Conservation (phyloP, 2,329 filamentous ascomycete genomes). For the Colletotrichum orbiculare region DNA sequence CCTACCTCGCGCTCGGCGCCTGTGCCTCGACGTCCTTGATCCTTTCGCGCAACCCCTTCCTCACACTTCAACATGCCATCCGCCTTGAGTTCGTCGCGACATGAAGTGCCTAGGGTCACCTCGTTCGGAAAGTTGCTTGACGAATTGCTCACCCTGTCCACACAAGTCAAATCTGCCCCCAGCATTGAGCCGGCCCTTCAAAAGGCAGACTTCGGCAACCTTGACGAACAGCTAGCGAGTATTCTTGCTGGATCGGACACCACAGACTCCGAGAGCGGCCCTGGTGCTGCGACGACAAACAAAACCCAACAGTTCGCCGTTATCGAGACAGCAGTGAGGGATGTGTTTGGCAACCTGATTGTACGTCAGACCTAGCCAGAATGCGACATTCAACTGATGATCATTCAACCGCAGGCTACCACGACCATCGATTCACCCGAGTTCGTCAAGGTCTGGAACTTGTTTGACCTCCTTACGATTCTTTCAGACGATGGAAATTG, state of each 20-base stretch:
- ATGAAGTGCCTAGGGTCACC: constrained; percentile 64
- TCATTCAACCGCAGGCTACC: constrained; percentile 64
- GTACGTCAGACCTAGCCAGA: constrained; percentile 60
- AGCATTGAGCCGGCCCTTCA: constrained; percentile 80
- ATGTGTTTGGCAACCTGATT: constrained; percentile 82
- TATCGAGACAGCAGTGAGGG: constrained; percentile 85
- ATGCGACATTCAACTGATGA: constrained; percentile 16
- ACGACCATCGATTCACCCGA: constrained; percentile 80
- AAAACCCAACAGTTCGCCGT: constrained; percentile 70
- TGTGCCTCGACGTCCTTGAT: too few relatives aligned
- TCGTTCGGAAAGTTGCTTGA: constrained; percentile 65
- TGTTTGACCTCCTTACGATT: constrained; percentile 90
- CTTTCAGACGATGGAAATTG: constrained; percentile 83
- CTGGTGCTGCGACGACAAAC: constrained; percentile 50
- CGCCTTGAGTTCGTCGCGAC: constrained; percentile 52
- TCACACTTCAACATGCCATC: constrained; percentile 59
- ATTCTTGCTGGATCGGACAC: constrained; percentile 43
- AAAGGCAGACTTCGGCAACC: constrained; percentile 71
- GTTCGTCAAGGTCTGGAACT: constrained; percentile 90
- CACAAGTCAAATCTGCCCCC: constrained; percentile 65
- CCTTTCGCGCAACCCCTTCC: not conserved
- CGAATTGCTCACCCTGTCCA: constrained; percentile 69
- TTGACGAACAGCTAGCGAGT: constrained; percentile 57
- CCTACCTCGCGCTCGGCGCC: not conserved
- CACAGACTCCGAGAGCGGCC: constrained; percentile 36